phyloP scores from a whole-genome alignment of 768 basidiomycete genomes.

The Boletellus sp. region DNA sequence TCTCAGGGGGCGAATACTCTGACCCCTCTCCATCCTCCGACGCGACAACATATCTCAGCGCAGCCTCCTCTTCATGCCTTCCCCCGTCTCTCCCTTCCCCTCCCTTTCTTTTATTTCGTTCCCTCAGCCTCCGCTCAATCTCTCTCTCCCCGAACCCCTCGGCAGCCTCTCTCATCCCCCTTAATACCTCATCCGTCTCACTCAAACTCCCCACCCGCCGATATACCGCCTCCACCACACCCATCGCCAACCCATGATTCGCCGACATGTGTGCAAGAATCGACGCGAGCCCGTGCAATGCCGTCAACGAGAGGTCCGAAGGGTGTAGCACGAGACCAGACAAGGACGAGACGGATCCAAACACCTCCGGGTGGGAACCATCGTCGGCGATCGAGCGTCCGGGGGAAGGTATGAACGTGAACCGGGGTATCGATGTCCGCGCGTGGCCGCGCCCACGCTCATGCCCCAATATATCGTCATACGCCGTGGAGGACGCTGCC shows the following conservation, averaged over 20 bases:
- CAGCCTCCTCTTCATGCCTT: not conserved
- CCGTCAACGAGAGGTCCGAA: conserved; percentile 12
- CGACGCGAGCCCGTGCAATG: conserved; percentile 28
- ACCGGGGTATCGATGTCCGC: not conserved
- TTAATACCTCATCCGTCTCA: conserved; percentile 37
- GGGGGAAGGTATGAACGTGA: conserved; percentile 8
- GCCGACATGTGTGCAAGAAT: conserved; percentile 39
- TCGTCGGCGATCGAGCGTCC: not conserved
- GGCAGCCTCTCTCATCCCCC: conserved; percentile 37
- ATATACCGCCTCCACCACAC: conserved; percentile 41
- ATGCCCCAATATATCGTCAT: too few relatives aligned
- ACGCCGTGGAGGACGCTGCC: not conserved
- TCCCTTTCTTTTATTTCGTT: not conserved
- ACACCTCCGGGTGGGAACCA: not conserved
- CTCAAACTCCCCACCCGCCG: conserved; percentile 31
- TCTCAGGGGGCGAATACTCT: conserved; percentile 29
- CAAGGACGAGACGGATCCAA: not conserved
- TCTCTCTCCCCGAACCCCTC: conserved; percentile 25
- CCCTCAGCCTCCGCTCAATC: conserved; percentile 4
- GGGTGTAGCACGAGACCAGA: conserved; percentile 6
- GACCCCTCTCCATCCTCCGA: conserved; percentile 13
- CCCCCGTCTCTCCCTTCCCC: not conserved
- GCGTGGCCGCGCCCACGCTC: not conserved
- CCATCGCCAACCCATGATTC: conserved; percentile 42
- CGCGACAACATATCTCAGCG: conserved; percentile 10